These are phyloP conservation scores for Starmerella bombicola DNA, from an alignment of 805 yeast genomes.

Conservation along the genomic window DNA sequence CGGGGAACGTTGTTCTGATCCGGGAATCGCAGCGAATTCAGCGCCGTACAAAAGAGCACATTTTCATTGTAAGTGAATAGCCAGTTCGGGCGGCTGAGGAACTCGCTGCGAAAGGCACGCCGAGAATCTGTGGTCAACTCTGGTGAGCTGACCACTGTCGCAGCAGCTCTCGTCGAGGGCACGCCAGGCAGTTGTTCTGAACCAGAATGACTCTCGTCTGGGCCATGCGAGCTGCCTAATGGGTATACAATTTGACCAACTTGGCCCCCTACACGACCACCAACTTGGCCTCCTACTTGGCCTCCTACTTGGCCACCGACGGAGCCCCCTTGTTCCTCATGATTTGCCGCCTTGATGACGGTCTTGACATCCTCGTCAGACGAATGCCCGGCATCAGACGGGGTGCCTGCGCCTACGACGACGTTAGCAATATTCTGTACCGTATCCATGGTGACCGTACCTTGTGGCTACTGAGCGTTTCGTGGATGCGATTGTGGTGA, in stretches of 20 bases:
- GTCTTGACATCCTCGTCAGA: background rate
- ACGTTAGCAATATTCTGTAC: conserved; percentile 18
- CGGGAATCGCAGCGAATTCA: conserved; percentile 14
- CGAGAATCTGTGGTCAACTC: background rate
- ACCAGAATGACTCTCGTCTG: background rate
- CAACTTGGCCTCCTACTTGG: background rate
- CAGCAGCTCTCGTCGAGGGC: background rate
- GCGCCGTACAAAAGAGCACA: conserved; percentile 18
- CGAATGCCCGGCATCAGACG: background rate
- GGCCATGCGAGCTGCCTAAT: background rate
- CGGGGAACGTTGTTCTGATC: conserved; percentile 21
- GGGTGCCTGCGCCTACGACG: conserved; percentile 5
- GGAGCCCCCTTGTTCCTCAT: no score
- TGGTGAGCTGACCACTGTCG: background rate
- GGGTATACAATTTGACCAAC: background rate
- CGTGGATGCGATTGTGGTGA: conserved; percentile 12
- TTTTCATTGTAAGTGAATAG: conserved; percentile 19
- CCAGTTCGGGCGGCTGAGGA: conserved; percentile 20
- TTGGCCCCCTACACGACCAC: background rate
- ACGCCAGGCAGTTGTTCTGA: background rate
- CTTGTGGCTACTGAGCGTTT: conserved; percentile 17
- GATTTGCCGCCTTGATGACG: background rate
- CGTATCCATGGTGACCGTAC: conserved; percentile 21
- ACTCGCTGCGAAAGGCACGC: conserved; percentile 12
- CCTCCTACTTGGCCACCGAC: no score